A percentile compares a stretch with the other conserved stretches of the same genome.
phyloP scores from a whole-genome alignment of 495 filamentous ascomycete species.

The Podospora pseudoanserina region DNA sequence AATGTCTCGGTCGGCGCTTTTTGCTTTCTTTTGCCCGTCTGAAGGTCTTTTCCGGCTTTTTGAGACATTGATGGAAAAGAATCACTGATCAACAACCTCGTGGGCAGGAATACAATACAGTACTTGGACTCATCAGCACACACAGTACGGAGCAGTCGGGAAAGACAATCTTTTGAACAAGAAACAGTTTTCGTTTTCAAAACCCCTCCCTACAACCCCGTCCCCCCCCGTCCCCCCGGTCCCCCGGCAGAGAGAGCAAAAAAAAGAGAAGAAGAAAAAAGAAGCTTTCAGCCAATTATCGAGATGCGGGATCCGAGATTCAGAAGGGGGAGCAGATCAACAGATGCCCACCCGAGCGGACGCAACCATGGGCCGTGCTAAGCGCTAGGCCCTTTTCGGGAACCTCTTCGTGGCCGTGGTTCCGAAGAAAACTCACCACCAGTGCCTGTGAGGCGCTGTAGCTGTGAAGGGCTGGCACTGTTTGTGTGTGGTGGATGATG shows the following conservation, averaged over 20 bases:
- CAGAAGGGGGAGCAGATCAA: constrained; percentile 6
- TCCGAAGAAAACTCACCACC: not conserved
- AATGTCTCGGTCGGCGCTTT: constrained; percentile 7
- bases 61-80: not conserved
- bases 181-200: not conserved
- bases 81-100: not conserved
- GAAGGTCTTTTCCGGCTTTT: not conserved
- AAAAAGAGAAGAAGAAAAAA: not conserved
- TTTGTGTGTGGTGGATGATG: not conserved
- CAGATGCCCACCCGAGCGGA: not conserved
- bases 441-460: constrained; percentile 5
- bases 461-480: not conserved
- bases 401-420: constrained; percentile 6
- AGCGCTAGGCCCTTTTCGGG: constrained; percentile 1
- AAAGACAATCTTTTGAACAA: not conserved
- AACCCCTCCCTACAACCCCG: not conserved
- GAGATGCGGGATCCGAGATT: constrained; percentile 19
- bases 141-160: not conserved
- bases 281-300: constrained; percentile 15
- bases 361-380: not conserved
- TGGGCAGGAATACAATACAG: not conserved
- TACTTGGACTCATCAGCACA: not conserved
- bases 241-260: not conserved
- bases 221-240: not conserved
- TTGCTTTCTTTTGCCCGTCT: not conserved